Conservation (phyloP, 148 eudicot species). For the Persicaria maculosa region DNA sequence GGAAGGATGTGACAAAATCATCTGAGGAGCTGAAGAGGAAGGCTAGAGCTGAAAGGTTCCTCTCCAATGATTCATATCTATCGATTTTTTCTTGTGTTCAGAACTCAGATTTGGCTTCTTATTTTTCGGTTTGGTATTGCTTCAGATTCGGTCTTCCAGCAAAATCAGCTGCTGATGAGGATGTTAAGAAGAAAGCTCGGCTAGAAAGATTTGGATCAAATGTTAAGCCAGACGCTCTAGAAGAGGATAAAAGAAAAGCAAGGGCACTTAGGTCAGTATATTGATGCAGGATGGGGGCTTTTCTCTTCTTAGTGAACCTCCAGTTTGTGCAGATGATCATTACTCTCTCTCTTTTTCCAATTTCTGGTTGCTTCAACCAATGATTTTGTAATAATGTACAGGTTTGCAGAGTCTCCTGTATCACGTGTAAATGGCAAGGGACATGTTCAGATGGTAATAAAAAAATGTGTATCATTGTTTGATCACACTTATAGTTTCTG, state of each 20-base stretch:
- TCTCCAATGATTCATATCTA: not conserved
- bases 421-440: conserved; percentile 1
- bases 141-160: conserved; percentile 6
- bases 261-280: conserved; percentile 4
- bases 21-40: conserved; percentile 10
- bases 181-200: conserved; percentile 4
- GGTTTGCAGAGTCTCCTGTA: not conserved
- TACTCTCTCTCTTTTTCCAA: not conserved
- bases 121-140: not conserved
- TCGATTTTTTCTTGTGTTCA: not conserved
- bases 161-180: not conserved
- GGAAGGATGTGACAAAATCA: not conserved
- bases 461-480: conserved; percentile 2
- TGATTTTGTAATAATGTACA: not conserved
- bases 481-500: not conserved
- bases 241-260: conserved; percentile 10
- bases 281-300: not conserved
- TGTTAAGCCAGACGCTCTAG: not conserved
- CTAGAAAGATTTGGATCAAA: not conserved
- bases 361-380: not conserved
- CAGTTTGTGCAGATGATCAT: not conserved
- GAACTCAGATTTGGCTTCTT: not conserved
- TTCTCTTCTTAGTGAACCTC: not conserved
- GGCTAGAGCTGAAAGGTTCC: conserved; percentile 13
- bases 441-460: conserved; percentile 4